Percentiles rank a stretch among this genome's conserved stretches.
phyloP scores from a whole-genome alignment of 495 filamentous ascomycete genomes.

The Sphaerosporella brunnea region DNA sequence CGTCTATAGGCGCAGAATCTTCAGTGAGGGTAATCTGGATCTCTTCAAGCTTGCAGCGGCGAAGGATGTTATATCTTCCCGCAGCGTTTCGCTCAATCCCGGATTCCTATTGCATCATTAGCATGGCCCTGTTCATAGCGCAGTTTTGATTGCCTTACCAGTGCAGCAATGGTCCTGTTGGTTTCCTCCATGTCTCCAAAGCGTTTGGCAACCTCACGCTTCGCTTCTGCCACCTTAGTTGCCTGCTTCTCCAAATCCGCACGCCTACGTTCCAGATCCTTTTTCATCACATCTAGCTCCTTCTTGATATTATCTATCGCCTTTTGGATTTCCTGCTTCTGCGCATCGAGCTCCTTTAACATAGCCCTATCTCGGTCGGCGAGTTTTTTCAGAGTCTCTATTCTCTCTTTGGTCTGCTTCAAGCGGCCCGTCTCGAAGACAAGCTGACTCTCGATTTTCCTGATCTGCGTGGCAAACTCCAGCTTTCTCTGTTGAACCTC shows the following conservation, averaged over 20 bases:
- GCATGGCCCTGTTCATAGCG: neutral
- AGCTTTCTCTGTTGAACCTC: conserved; percentile 72
- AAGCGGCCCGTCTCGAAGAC: conserved; percentile 59
- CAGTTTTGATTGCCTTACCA: no score
- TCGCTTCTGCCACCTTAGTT: conserved; percentile 63
- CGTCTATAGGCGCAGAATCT: conserved; percentile 56
- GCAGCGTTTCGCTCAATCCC: conserved; percentile 69
- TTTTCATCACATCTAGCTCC: conserved; percentile 57
- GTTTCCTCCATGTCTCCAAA: conserved; percentile 65
- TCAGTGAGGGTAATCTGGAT: conserved; percentile 65
- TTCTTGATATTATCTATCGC: conserved; percentile 53
- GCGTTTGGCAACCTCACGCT: conserved; percentile 66
- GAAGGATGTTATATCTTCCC: conserved; percentile 62
- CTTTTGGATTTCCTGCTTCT: conserved; percentile 58
- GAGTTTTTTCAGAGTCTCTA: conserved; percentile 46
- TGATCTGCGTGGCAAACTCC: conserved; percentile 70
- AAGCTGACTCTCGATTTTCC: conserved; percentile 58
- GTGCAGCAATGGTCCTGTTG: conserved; percentile 51
- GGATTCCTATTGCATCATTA: conserved; percentile 34
- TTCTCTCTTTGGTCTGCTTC: conserved; percentile 46
- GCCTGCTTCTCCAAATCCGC: conserved; percentile 46
- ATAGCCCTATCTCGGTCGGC: conserved; percentile 45
- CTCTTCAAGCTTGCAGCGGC: conserved; percentile 84
- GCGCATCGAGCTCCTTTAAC: conserved; percentile 48
- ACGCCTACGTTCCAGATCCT: conserved; percentile 50